Conservation (phyloP, 352 stramenopile species). For the Phytophthora constricta region DNA sequence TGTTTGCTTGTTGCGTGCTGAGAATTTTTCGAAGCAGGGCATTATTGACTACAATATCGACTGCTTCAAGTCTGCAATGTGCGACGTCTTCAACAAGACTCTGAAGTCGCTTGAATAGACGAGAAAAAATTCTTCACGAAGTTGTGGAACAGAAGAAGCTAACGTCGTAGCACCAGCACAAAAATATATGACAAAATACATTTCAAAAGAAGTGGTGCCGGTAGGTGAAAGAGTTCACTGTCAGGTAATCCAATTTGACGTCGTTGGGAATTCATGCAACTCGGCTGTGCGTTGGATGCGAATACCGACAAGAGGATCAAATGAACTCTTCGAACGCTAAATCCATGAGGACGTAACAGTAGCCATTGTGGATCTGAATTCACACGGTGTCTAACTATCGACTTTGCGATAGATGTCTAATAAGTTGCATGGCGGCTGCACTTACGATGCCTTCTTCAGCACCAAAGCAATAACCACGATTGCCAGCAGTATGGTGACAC, state of each 20-base stretch:
- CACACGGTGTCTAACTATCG: slow-evolving; percentile 1
- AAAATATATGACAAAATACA: too few relatives aligned
- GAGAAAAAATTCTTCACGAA: neutral
- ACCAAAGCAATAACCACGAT: slow-evolving; percentile 80
- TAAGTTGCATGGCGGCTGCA: neutral
- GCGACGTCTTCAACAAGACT: slow-evolving; percentile 88
- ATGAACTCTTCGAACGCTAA: too few relatives aligned
- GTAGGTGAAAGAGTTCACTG: too few relatives aligned
- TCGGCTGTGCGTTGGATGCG: too few relatives aligned
- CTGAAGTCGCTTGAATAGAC: slow-evolving; percentile 57
- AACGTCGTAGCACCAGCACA: too few relatives aligned
- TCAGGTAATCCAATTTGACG: too few relatives aligned
- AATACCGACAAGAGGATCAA: too few relatives aligned
- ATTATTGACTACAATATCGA: slow-evolving; percentile 99
- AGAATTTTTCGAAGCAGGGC: slow-evolving; percentile 98
- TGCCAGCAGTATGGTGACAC: slow-evolving; percentile 79
- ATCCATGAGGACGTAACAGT: neutral
- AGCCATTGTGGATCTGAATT: too few relatives aligned
- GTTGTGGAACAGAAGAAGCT: too few relatives aligned
- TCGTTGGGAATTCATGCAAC: too few relatives aligned
- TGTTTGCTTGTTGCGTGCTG: slow-evolving; percentile 95
- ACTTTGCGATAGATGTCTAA: slow-evolving; percentile 1
- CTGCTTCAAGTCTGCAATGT: slow-evolving; percentile 96
- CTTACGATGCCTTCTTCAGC: slow-evolving; percentile 49
- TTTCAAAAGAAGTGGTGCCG: too few relatives aligned